phyloP scores from a whole-genome alignment of 441 rosid species.

The Euphorbia schlechtendalii region DNA sequence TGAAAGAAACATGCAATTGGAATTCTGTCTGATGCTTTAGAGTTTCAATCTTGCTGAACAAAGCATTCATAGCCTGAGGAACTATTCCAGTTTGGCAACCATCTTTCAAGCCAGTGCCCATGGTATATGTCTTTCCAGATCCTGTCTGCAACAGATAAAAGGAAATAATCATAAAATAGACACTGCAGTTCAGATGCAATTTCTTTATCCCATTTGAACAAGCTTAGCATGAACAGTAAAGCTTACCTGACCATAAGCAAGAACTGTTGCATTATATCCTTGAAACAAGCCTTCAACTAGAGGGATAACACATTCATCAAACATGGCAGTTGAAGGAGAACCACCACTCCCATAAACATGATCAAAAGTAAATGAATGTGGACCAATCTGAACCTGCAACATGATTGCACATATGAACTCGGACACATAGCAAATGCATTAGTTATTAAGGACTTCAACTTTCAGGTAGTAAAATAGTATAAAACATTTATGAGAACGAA shows the following conservation, averaged over 20 bases:
- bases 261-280: constrained; percentile 96
- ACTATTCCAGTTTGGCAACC: constrained; percentile 66
- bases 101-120: constrained; percentile 93
- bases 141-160: constrained; percentile 65
- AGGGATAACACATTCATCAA: constrained; percentile 77
- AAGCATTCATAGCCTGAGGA: constrained; percentile 74
- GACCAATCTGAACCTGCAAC: constrained; percentile 80
- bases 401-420: no score
- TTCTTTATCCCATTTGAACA: constrained; percentile 7
- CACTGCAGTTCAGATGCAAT: background rate
- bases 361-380: constrained; percentile 93
- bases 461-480: no score
- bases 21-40: constrained; percentile 69
- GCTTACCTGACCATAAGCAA: constrained; percentile 99
- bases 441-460: no score
- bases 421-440: constrained; percentile 2
- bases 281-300: constrained; percentile 92
- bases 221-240: no score
- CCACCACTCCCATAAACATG: constrained; percentile 83
- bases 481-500: no score
- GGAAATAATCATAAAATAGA: constrained; percentile 13
- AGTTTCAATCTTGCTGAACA: constrained; percentile 71
- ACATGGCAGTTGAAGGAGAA: constrained; percentile 67
- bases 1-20: constrained; percentile 85
- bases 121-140: constrained; percentile 96